Evolutionary conservation across 2,329 filamentous ascomycete genomes (phyloP).

Genomic region (Boeremia exigua): DNA sequence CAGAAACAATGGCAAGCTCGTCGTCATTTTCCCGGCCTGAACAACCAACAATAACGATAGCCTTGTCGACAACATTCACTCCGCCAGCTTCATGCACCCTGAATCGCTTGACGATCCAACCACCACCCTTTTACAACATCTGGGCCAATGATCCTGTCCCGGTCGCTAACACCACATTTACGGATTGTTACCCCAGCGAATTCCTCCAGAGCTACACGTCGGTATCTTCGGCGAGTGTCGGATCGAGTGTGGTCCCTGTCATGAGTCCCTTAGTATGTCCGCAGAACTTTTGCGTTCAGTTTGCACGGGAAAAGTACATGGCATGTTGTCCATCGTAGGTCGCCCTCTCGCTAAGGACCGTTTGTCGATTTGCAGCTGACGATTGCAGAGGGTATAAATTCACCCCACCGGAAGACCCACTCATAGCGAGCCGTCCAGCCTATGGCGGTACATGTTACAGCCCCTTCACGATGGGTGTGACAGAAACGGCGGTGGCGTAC

Average conservation of each 20-base stretch:
- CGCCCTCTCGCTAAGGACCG: neutral
- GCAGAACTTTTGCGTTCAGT: slow-evolving; percentile 28
- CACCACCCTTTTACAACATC: slow-evolving; percentile 30
- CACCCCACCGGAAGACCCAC: slow-evolving; percentile 18
- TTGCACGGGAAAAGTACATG: slow-evolving; percentile 29
- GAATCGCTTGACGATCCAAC: slow-evolving; percentile 30
- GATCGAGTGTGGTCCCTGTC: slow-evolving; percentile 30
- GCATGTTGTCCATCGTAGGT: slow-evolving; percentile 39
- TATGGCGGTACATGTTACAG: slow-evolving; percentile 39
- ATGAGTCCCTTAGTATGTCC: slow-evolving; percentile 38
- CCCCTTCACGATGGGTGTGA: slow-evolving; percentile 22
- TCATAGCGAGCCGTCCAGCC: slow-evolving; percentile 26
- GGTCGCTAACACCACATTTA: slow-evolving; percentile 22
- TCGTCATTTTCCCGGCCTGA: slow-evolving; percentile 4
- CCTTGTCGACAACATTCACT: slow-evolving; percentile 35
- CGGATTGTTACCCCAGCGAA: slow-evolving; percentile 33
- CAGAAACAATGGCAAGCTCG: neutral
- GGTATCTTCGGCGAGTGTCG: slow-evolving; percentile 9
- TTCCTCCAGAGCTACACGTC: slow-evolving; percentile 32
- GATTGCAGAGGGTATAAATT: slow-evolving; percentile 4
- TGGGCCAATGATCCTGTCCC: slow-evolving; percentile 38
- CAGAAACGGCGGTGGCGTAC: slow-evolving; percentile 27
- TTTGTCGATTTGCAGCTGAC: neutral
- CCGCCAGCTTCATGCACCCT: slow-evolving; percentile 32
- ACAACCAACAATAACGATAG: slow-evolving; percentile 13